Evolutionary conservation across 768 basidiomycete species (phyloP), one percentile per base, ranked within the genome.

Genomic region (Daedaleopsis nitida): DNA sequence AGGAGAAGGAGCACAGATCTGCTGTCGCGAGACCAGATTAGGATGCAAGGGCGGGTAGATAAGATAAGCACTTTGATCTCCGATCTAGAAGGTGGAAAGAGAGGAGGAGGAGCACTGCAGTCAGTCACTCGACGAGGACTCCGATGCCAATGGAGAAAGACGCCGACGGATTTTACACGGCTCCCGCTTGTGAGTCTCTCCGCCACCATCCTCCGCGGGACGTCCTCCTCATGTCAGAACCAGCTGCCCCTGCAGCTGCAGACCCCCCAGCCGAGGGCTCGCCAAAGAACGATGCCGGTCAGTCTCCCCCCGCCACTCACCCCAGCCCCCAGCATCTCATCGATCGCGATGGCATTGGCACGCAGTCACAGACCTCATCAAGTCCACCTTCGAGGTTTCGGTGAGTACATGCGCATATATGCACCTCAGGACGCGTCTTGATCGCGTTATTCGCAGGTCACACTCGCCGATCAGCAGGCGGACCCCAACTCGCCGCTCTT

Each of bases 401-500:
- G 92, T 92, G 72, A 58, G 87, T 74, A 32, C 37, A 21, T 43
- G 39, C 23, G 19, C 49, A 19, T 58, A n/a, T 60, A 9, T 50
- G 51, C 21, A 23, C 37, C 37, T 9, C 23, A 14, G 14, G 38
- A 60, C 60, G 45, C 66, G 62, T 52, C 56, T 48, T 23, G 35
- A 27, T 56, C 42, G 53, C 58, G 52, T 52, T 48, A 52, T 32
- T 44, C 49, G 43, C 68, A 94, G 94, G 95, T 99, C 64, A 98
- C 95, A 19, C 83, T 98, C 59, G 95, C 95, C 52, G 96, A 98
- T 77, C 93, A 96, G 72, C 97, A 98, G 76, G 86, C 83, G 32
- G 93, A 99, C 71, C 92, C 94, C 43, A 89, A 96, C 71, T 98
- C 96, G n/a, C 97, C 96, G 3, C 76, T 99, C 16, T 96, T 83